Percentiles rank a stretch among this genome's conserved stretches.
Evolutionary conservation across 1,284 basidiomycete genomes (phyloP).

Genomic region (Ceratobasidium sp.): DNA sequence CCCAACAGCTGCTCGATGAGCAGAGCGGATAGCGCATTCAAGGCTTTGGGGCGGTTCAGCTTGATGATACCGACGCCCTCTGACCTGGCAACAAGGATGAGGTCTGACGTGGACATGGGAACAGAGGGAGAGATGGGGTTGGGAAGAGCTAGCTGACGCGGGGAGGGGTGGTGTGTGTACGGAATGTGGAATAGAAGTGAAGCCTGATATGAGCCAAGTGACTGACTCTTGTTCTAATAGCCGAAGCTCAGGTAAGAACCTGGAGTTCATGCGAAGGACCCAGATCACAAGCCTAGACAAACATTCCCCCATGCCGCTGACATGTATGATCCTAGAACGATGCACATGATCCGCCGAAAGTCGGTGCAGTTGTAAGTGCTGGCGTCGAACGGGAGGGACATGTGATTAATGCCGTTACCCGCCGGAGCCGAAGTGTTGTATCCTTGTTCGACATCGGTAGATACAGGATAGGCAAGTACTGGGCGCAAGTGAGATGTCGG

Average conservation of each 20-base stretch:
- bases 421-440: neutral
- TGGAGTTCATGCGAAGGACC: slow-evolving; percentile 21
- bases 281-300: neutral
- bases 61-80: slow-evolving; percentile 40
- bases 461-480: neutral
- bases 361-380: neutral
- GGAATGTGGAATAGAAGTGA: slow-evolving; percentile 10
- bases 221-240: slow-evolving; percentile 15
- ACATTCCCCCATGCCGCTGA: slow-evolving; percentile 10
- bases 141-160: neutral
- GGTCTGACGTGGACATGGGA: slow-evolving; percentile 37
- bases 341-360: slow-evolving; percentile 41
- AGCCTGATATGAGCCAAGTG: slow-evolving; percentile 17
- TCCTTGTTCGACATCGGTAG: slow-evolving; percentile 18
- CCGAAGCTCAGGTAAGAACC: slow-evolving; percentile 10
- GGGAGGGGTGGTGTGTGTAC: neutral
- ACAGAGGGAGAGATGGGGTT: neutral
- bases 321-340: slow-evolving; percentile 19
- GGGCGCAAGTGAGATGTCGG: slow-evolving; percentile 26
- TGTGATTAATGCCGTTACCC: slow-evolving; percentile 32
- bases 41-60: slow-evolving; percentile 42
- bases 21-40: slow-evolving; percentile 43
- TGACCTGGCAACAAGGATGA: slow-evolving; percentile 38
- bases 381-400: neutral
- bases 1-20: slow-evolving; percentile 42